phyloP scores from a whole-genome alignment of 441 rosid genomes.

The Pelargonium myrrhifolium region DNA sequence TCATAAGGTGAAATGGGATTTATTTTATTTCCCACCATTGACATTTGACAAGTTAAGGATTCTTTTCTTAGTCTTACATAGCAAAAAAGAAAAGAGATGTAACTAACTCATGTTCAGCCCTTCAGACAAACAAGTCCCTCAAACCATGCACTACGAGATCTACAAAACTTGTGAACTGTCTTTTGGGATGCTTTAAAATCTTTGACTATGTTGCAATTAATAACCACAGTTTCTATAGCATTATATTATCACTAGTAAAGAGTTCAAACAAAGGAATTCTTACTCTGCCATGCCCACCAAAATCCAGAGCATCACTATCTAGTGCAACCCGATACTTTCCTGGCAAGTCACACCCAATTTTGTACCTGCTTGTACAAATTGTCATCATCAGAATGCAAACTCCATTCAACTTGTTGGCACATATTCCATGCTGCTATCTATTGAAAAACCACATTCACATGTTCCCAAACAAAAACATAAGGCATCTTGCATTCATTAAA shows the following conservation, averaged over 20 bases:
- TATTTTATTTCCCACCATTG: no score
- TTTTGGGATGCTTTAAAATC: not conserved
- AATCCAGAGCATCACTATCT: slow-evolving; percentile 66
- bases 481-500: slow-evolving; percentile 3
- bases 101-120: not conserved
- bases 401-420: not conserved
- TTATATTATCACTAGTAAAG: not conserved
- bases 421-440: slow-evolving; percentile 8
- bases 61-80: no score
- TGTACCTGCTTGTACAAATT: slow-evolving; percentile 44
- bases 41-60: no score
- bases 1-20: not conserved
- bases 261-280: slow-evolving; percentile 23
- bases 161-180: not conserved
- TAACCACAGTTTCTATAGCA: not conserved
- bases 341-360: slow-evolving; percentile 75
- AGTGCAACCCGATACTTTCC: slow-evolving; percentile 75
- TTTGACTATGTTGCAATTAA: not conserved
- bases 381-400: slow-evolving; percentile 1
- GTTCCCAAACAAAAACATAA: not conserved
- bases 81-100: no score
- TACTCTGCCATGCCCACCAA: slow-evolving; percentile 76
- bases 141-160: not conserved
- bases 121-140: not conserved
- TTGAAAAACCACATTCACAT: not conserved